These are phyloP conservation scores for Acanthamoeba rhysodes DNA, from an alignment of 208 protist species.

Conservation along the genomic window DNA sequence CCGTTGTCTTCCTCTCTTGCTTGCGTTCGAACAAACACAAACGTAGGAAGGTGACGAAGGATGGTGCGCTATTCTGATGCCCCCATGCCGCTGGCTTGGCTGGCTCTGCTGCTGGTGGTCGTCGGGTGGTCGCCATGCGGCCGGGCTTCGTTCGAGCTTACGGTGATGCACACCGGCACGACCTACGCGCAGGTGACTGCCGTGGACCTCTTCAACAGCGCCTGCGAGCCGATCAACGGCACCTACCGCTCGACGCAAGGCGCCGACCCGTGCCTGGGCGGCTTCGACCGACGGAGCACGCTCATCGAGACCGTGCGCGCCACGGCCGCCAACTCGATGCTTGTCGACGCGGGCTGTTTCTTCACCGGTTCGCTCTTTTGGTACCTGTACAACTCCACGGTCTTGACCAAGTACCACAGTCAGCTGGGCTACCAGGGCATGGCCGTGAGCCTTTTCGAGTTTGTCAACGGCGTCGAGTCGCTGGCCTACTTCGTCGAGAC, in stretches of 20 bases:
- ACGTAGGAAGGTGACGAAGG: no score
- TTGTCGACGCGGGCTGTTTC: conserved; percentile 11
- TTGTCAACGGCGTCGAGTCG: not conserved
- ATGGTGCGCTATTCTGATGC: no score
- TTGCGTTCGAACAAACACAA: no score
- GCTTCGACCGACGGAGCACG: not conserved
- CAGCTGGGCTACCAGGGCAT: conserved; percentile 12
- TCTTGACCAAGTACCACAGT: not conserved
- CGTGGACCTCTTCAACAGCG: conserved; percentile 1
- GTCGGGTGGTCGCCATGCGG: no score
- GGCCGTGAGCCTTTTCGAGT: not conserved
- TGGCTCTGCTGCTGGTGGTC: no score
- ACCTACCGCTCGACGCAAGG: not conserved
- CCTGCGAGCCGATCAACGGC: not conserved
- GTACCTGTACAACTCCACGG: not conserved
- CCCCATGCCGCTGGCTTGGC: no score
- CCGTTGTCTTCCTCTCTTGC: no score
- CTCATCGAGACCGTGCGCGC: not conserved
- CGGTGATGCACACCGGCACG: not conserved
- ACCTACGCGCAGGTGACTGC: not conserved
- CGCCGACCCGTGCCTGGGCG: not conserved
- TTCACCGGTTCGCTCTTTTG: conserved; percentile 20
- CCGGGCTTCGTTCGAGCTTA: not conserved
- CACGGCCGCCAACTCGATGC: not conserved
- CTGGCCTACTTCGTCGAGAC: conserved; percentile 28